Evolutionary conservation across 2,329 filamentous ascomycete genomes (phyloP).

Genomic region (Elsinoe australis): DNA sequence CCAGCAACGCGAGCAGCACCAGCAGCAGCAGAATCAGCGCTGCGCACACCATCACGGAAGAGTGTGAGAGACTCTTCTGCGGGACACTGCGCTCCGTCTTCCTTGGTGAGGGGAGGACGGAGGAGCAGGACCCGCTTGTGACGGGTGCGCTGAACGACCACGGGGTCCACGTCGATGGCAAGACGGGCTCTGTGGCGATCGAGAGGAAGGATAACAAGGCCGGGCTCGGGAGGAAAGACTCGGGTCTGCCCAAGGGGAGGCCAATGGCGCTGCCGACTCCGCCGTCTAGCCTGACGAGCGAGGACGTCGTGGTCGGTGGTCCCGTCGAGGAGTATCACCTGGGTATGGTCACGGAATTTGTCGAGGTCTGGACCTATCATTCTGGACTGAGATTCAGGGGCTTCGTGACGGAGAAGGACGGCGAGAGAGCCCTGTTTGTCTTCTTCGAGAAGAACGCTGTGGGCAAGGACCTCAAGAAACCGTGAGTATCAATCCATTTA

Average conservation of each 20-base stretch:
- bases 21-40: constrained; percentile 64
- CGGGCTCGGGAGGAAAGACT: constrained; percentile 25
- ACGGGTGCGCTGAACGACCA: constrained; percentile 58
- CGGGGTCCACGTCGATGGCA: constrained; percentile 12
- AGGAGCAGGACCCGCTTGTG: constrained; percentile 73
- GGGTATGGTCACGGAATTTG: constrained; percentile 51
- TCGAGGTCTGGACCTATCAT: constrained; percentile 79
- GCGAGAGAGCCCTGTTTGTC: constrained; percentile 70
- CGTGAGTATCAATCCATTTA: constrained; percentile 49
- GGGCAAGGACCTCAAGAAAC: constrained; percentile 74
- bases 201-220: constrained; percentile 28
- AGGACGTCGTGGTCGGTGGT: constrained; percentile 2
- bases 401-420: constrained; percentile 65
- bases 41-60: constrained; percentile 93
- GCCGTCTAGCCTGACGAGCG: constrained; percentile 8
- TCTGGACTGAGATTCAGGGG: constrained; percentile 78
- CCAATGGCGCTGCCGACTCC: constrained; percentile 5
- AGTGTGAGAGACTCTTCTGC: constrained; percentile 99
- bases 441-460: constrained; percentile 74
- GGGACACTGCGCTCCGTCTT: constrained; percentile 89
- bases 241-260: constrained; percentile 14
- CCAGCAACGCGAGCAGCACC: constrained; percentile 25
- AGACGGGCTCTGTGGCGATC: constrained; percentile 11
- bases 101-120: constrained; percentile 85
- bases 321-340: not conserved